Evolutionary conservation across 805 yeast species (phyloP).

Genomic region (Blastobotrys robertii): DNA sequence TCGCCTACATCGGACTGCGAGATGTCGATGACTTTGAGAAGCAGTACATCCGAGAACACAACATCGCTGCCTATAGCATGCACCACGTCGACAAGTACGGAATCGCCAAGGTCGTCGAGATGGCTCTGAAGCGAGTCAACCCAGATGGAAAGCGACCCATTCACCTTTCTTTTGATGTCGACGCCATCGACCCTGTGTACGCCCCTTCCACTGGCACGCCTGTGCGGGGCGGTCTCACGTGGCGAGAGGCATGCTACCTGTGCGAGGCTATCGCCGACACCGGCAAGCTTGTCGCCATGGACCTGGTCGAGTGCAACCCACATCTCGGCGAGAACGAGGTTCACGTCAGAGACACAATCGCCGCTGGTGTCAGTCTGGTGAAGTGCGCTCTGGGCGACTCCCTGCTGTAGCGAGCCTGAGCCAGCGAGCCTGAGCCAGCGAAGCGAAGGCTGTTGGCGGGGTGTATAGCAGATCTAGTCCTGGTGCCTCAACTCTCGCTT

Average conservation of each 20-base stretch:
- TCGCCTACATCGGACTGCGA: conserved; percentile 89
- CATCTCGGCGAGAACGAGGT: conserved; percentile 66
- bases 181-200: conserved; percentile 87
- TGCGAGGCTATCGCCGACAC: conserved; percentile 89
- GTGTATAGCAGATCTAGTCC: no score
- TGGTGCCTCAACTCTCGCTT: no score
- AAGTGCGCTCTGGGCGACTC: conserved; percentile 95
- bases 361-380: conserved; percentile 83
- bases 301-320: conserved; percentile 91
- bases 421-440: no score
- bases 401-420: conserved; percentile 48
- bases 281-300: conserved; percentile 80
- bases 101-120: conserved; percentile 79
- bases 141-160: conserved; percentile 67
- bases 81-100: conserved; percentile 93
- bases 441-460: no score
- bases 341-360: conserved; percentile 74
- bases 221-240: conserved; percentile 89
- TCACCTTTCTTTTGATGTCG: conserved; percentile 90
- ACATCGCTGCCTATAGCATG: conserved; percentile 85
- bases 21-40: conserved; percentile 88
- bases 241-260: conserved; percentile 87
- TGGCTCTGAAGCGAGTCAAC: conserved; percentile 74
- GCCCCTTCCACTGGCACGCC: conserved; percentile 98
- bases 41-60: conserved; percentile 55